A percentile compares a stretch with the other conserved stretches of the same genome.
phyloP scores from a whole-genome alignment of 192 early-diverging fungal species.

The Coemansia sp. region DNA sequence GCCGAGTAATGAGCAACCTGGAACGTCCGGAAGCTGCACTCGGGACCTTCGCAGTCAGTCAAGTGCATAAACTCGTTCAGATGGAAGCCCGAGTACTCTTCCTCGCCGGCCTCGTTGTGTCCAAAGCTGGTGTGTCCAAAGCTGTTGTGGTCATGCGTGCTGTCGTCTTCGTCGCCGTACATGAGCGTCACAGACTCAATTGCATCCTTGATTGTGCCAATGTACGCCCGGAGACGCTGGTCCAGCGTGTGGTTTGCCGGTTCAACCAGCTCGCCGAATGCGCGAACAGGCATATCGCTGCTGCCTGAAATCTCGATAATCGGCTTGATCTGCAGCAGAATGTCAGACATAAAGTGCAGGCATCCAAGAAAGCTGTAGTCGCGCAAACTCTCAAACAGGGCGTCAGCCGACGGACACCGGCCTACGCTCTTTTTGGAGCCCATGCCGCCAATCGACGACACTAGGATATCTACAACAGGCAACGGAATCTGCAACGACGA shows the following conservation, averaged over 20 bases:
- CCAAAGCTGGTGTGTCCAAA: not conserved
- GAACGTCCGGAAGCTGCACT: conserved; percentile 41
- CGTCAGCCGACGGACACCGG: conserved; percentile 41
- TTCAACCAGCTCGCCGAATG: conserved; percentile 26
- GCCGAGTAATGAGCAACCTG: conserved; percentile 24
- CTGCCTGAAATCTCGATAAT: conserved; percentile 29
- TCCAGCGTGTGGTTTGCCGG: conserved; percentile 31
- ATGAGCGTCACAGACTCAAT: conserved; percentile 51
- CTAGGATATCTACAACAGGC: conserved; percentile 40
- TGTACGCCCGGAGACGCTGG: conserved; percentile 38
- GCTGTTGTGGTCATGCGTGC: conserved; percentile 11
- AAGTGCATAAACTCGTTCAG: conserved; percentile 54
- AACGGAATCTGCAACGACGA: conserved; percentile 47
- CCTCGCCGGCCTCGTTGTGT: conserved; percentile 9
- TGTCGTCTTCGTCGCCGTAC: conserved; percentile 42
- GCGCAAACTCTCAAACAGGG: conserved; percentile 33
- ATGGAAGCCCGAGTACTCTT: conserved; percentile 44
- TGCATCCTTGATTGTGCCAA: conserved; percentile 36
- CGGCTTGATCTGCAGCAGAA: conserved; percentile 42
- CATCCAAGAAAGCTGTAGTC: conserved; percentile 52
- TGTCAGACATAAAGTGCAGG: conserved; percentile 52
- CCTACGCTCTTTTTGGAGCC: conserved; percentile 38
- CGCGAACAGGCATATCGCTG: conserved; percentile 34
- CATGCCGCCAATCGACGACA: conserved; percentile 28
- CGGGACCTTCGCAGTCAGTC: conserved; percentile 21